Percentiles rank a stretch among this genome's conserved stretches.
Evolutionary conservation across 768 basidiomycete species (phyloP).

Genomic region (Psilocybe azurescens): DNA sequence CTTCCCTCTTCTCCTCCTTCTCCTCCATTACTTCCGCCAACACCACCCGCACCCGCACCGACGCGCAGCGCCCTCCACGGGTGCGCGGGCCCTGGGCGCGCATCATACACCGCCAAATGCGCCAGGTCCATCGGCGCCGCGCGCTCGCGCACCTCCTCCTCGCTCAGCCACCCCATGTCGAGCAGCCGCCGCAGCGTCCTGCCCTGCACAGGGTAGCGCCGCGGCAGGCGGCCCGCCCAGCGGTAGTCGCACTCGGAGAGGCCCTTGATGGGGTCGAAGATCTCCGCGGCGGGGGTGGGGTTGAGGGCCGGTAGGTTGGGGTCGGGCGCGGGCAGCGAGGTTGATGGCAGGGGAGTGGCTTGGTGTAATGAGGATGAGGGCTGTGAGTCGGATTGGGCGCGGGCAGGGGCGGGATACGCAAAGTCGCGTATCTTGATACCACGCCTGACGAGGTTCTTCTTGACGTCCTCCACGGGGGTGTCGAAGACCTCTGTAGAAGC

Average conservation of each 20-base stretch:
- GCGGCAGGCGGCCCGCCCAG: slow-evolving; percentile 26
- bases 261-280: slow-evolving; percentile 43
- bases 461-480: slow-evolving; percentile 39
- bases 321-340: neutral
- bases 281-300: slow-evolving; percentile 27
- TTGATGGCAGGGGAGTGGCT: neutral
- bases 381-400: neutral
- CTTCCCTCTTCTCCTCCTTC: neutral
- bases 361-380: neutral
- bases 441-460: slow-evolving; percentile 26
- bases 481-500: slow-evolving; percentile 43
- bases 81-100: slow-evolving; percentile 1
- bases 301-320: neutral
- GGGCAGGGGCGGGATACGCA: slow-evolving; percentile 30
- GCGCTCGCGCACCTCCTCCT: slow-evolving; percentile 35
- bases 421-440: slow-evolving; percentile 50
- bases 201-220: slow-evolving; percentile 39
- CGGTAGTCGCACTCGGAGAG: slow-evolving; percentile 47
- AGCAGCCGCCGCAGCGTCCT: slow-evolving; percentile 43
- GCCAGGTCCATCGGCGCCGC: slow-evolving; percentile 40
- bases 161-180: slow-evolving; percentile 42
- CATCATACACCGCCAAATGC: slow-evolving; percentile 34
- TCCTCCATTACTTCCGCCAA: neutral
- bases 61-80: slow-evolving; percentile 18
- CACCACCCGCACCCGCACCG: neutral